phyloP scores from a whole-genome alignment of 202 grass and related monocot genomes.

The Alloteropsis angusta region DNA sequence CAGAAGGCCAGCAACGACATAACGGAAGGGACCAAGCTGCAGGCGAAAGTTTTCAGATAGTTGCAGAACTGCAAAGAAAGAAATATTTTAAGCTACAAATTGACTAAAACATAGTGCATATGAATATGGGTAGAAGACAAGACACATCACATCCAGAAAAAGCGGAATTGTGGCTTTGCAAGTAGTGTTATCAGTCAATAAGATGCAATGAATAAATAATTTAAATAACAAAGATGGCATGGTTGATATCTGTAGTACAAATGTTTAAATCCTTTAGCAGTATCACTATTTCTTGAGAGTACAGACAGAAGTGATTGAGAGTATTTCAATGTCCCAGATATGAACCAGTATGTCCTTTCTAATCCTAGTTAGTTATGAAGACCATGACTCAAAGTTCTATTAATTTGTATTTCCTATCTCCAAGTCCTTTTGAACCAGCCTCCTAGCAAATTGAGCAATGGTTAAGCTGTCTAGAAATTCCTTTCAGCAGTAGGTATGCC shows the following conservation, averaged over 20 bases:
- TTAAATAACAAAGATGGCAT: neutral
- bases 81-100: slow-evolving; percentile 6
- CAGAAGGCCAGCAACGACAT: slow-evolving; percentile 67
- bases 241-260: neutral
- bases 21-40: slow-evolving; percentile 73
- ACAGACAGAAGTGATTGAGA: neutral
- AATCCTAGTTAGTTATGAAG: neutral
- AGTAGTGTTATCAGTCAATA: neutral
- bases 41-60: slow-evolving; percentile 78
- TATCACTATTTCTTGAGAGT: neutral
- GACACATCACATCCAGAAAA: neutral
- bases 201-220: neutral
- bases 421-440: neutral
- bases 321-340: slow-evolving; percentile 2
- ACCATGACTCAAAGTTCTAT: neutral
- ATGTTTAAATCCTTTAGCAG: neutral
- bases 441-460: neutral
- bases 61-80: slow-evolving; percentile 51
- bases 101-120: neutral
- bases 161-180: neutral
- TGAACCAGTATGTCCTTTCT: neutral
- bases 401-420: neutral
- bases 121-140: neutral
- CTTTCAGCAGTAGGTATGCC: neutral
- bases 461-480: neutral